phyloP scores from a whole-genome alignment of 768 basidiomycete species.

The Auriscalpium orientale region DNA sequence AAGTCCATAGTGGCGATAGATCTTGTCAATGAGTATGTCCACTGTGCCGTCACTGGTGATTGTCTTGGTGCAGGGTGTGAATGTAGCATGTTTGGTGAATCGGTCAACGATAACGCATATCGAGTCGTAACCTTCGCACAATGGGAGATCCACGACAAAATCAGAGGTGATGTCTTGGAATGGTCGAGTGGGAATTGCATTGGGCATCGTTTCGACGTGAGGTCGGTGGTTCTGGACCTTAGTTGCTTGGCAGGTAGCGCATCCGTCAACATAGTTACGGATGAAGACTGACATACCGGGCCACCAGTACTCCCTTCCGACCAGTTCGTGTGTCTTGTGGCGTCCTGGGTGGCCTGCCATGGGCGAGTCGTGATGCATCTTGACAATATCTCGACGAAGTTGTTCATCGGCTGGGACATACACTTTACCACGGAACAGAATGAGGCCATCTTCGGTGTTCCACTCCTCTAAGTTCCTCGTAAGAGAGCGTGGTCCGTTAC shows the following conservation, averaged over 20 bases:
- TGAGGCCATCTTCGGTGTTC: neutral
- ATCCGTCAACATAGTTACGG: conserved; percentile 19
- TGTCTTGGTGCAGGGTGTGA: conserved; percentile 16
- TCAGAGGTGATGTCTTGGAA: conserved; percentile 19
- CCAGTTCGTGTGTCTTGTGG: neutral
- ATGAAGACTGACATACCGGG: too few relatives aligned
- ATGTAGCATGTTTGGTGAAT: conserved; percentile 24
- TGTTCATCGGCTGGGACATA: neutral
- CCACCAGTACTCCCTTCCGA: conserved; percentile 16
- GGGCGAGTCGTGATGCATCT: neutral
- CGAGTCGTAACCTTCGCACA: conserved; percentile 11
- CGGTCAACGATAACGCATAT: too few relatives aligned
- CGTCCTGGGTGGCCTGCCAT: neutral
- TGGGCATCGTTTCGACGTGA: neutral
- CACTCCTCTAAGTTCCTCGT: neutral
- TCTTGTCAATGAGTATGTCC: conserved; percentile 10
- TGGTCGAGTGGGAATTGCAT: conserved; percentile 6
- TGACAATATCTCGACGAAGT: neutral
- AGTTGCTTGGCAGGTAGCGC: conserved; percentile 16
- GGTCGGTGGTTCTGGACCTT: conserved; percentile 6
- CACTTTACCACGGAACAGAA: neutral
- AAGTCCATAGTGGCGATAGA: conserved; percentile 9
- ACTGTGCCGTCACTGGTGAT: conserved; percentile 13
- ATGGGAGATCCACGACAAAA: conserved; percentile 19
- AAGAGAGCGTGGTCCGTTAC: neutral